Percentiles rank a stretch among this genome's conserved stretches.
Conservation (phyloP, 352 stramenopile genomes). For the Phytophthora colocasiae region DNA sequence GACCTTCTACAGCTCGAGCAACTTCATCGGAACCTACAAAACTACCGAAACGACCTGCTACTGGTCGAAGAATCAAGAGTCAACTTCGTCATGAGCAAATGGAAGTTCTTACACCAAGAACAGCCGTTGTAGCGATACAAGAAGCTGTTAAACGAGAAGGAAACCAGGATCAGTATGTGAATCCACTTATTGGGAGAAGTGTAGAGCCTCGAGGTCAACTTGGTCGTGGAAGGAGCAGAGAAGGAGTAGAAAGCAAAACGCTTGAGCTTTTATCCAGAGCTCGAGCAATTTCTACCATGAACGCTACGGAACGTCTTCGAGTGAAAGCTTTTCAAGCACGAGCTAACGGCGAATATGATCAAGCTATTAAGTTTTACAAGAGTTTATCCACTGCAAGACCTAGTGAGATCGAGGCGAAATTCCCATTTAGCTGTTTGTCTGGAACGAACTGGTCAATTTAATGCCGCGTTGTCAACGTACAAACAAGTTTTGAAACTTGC, state of each 20-base stretch:
- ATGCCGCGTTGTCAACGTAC: slow-evolving; percentile 45
- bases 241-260: slow-evolving; percentile 17
- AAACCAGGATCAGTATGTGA: slow-evolving; percentile 52
- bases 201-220: slow-evolving; percentile 48
- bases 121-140: slow-evolving; percentile 37
- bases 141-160: slow-evolving; percentile 51
- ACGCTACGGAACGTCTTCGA: slow-evolving; percentile 46
- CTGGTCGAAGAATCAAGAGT: slow-evolving; percentile 23
- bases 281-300: slow-evolving; percentile 45
- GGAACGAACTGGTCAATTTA: slow-evolving; percentile 50
- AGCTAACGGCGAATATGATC: slow-evolving; percentile 50
- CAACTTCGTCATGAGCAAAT: slow-evolving; percentile 19
- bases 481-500: slow-evolving; percentile 37
- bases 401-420: slow-evolving; percentile 38
- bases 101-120: slow-evolving; percentile 24
- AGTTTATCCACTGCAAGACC: slow-evolving; percentile 16
- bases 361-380: slow-evolving; percentile 50
- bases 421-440: slow-evolving; percentile 62
- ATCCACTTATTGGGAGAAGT: slow-evolving; percentile 54
- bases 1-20: slow-evolving; percentile 29
- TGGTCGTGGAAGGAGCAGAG: slow-evolving; percentile 15
- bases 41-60: slow-evolving; percentile 32
- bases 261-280: slow-evolving; percentile 30
- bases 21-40: slow-evolving; percentile 7
- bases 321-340: slow-evolving; percentile 54